Evolutionary conservation across 2,329 filamentous ascomycete genomes (phyloP), one percentile per base, ranked within the genome.

Genomic region (Sporothrix variecibatus): DNA sequence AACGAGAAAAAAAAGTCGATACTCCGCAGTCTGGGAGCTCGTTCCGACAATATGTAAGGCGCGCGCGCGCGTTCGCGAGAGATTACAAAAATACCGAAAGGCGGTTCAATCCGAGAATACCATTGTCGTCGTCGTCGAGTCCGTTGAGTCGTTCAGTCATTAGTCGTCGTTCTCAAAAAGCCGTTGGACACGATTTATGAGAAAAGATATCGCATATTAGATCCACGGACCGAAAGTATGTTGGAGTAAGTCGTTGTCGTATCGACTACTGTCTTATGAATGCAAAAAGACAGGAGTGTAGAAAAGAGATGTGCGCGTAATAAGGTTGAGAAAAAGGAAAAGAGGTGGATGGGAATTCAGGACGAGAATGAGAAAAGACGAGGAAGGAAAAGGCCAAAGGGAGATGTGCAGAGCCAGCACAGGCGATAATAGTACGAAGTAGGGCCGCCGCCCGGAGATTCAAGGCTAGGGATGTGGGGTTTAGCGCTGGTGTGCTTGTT

Each of bases 391-490:
- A 20, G 43, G 43, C 15, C 9, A 53, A 46, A 60, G 56, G 56
- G 40, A 46, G 6, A 49, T 46, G 64, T 67, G 64, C 40, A 67
- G 9, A 20, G 17, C 46, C 26, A 40, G 28, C 31, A 20, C 20
- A 26, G 31, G 20, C 51, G 26, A 3, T 17, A 51, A n/a, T n/a
- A 51, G 46, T 2, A 28, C 2, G 11, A 46, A 46, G 43, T 9
- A 3, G 12, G 12, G 26, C n/a, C 23, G 51, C 20, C 34, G 38
- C 31, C 15, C 49, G 17, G n/a, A 71, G 34, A 43, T 58, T 58
- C 51, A 58, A 17, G 51, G 68, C 68, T 71, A 71, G 34, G 68
- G 68, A 43, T 31, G 68, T 71, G 68, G 68, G 68, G 68, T 71
- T 58, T 71, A 71, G 68, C 23, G 68, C 51, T 60, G 43, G 65